A percentile compares a stretch with the other conserved stretches of the same genome.
Evolutionary conservation across 306 rosid species (phyloP).

Genomic region (Corylus americana): DNA sequence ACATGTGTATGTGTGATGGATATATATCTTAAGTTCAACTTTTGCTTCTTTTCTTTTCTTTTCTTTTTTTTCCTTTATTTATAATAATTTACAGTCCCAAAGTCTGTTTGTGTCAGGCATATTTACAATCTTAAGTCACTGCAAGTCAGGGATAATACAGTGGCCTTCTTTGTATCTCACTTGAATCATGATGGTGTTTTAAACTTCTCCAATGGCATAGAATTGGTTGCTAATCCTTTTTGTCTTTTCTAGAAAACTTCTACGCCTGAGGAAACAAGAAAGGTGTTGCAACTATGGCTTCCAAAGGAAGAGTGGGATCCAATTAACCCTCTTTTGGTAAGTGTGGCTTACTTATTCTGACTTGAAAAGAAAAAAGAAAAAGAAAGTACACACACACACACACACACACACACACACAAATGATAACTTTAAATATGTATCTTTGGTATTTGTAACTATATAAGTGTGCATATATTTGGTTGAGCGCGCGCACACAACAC

Average conservation of each 20-base stretch:
- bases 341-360: constrained; percentile 21
- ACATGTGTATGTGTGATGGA: not conserved
- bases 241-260: constrained; percentile 62
- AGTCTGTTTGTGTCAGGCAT: constrained; percentile 2
- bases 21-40: not conserved
- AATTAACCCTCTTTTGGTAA: constrained; percentile 91
- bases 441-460: not conserved
- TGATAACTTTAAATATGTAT: not conserved
- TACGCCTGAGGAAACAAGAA: constrained; percentile 85
- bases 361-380: not conserved
- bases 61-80: not conserved
- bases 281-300: constrained; percentile 79
- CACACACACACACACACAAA: not conserved
- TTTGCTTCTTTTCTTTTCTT: not conserved
- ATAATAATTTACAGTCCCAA: not conserved
- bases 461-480: no score
- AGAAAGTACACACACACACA: not conserved
- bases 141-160: not conserved
- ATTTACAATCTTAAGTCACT: not conserved
- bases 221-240: constrained; percentile 24
- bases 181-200: constrained; percentile 1
- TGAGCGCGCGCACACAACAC: not conserved
- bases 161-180: not conserved
- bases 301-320: constrained; percentile 94
- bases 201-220: constrained; percentile 1